Conservation (phyloP, 805 yeast genomes). For the Pichia ethanolica region DNA sequence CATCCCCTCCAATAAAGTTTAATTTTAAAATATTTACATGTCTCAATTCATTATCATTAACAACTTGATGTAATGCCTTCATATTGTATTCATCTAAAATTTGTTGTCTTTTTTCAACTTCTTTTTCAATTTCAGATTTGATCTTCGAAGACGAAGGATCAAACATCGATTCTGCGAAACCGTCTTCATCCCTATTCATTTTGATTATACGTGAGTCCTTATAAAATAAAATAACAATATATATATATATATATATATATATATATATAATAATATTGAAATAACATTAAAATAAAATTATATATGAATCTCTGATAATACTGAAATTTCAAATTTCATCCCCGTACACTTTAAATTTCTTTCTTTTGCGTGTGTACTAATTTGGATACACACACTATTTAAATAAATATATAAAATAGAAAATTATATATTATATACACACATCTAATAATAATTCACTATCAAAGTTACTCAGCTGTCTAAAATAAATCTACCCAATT, state of each 20-base stretch:
- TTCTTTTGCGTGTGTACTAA: too few relatives aligned
- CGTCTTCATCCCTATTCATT: neutral
- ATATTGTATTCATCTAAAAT: constrained; percentile 9
- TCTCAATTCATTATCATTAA: constrained; percentile 27
- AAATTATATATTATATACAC: neutral
- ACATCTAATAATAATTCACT: too few relatives aligned
- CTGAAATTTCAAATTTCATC: too few relatives aligned
- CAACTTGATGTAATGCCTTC: constrained; percentile 9
- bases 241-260: too few relatives aligned
- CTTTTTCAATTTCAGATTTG: neutral
- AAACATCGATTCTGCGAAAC: constrained; percentile 3
- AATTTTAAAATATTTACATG: constrained; percentile 40
- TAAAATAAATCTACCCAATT: constrained; percentile 34
- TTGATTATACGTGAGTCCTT: too few relatives aligned
- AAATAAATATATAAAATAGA: neutral
- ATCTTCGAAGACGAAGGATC: neutral
- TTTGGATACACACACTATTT: too few relatives aligned
- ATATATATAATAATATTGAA: too few relatives aligned
- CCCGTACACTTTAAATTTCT: too few relatives aligned
- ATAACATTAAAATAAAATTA: too few relatives aligned
- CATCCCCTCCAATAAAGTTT: constrained; percentile 40
- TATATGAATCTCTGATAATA: too few relatives aligned
- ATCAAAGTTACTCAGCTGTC: neutral
- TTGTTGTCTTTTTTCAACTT: constrained; percentile 2
- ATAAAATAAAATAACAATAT: too few relatives aligned